Evolutionary conservation across 192 early-diverging fungal genomes (phyloP).

Genomic region (Coemansia sp.): DNA sequence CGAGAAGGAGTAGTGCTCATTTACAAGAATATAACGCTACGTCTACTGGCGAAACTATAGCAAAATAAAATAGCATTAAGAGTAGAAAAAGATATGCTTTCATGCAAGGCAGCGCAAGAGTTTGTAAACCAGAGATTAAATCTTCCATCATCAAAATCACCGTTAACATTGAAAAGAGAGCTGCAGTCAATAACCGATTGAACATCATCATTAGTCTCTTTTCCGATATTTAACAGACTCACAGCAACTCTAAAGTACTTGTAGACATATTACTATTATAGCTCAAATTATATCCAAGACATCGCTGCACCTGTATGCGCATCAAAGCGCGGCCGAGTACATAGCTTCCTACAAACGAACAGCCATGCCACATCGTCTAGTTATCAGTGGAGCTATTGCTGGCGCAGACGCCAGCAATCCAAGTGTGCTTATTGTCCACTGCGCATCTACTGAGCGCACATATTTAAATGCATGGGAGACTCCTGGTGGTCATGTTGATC

Average conservation of each 20-base stretch:
- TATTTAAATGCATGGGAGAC: conserved; percentile 53
- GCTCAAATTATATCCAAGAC: neutral
- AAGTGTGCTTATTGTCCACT: conserved; percentile 44
- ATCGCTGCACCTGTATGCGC: conserved; percentile 7
- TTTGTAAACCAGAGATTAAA: neutral
- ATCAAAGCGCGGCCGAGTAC: conserved; percentile 13
- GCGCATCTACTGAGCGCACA: conserved; percentile 37
- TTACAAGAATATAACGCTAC: neutral
- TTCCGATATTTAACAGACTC: too few relatives aligned
- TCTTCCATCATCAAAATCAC: neutral
- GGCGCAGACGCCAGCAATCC: neutral
- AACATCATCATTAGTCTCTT: too few relatives aligned
- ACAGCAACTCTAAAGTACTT: too few relatives aligned
- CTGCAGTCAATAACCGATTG: neutral
- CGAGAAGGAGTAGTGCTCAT: conserved; percentile 10
- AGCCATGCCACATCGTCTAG: conserved; percentile 34
- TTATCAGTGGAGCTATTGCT: conserved; percentile 41
- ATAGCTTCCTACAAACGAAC: conserved; percentile 3
- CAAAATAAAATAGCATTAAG: neutral
- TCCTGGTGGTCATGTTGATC: conserved; percentile 48
- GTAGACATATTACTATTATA: neutral
- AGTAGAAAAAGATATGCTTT: neutral
- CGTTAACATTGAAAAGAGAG: neutral
- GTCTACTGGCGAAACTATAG: neutral
- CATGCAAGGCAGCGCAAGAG: neutral